Conservation (phyloP, 495 filamentous ascomycete species). For the Apodospora peruviana region DNA sequence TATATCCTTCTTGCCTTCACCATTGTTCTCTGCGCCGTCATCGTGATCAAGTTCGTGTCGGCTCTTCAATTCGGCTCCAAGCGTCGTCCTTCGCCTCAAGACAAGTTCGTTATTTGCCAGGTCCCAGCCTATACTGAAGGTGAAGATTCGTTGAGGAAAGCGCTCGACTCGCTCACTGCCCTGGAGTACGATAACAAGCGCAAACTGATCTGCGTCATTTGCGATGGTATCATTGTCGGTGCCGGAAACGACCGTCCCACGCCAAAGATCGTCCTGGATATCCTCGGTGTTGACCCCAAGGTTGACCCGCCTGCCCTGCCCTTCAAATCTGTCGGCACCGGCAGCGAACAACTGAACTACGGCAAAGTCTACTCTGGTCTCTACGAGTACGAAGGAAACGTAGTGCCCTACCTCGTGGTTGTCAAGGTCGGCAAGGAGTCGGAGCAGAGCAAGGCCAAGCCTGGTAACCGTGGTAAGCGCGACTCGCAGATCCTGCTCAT, state of each 20-base stretch:
- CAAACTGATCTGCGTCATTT: conserved; percentile 89
- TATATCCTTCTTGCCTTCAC: conserved; percentile 86
- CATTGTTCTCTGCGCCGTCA: conserved; percentile 71
- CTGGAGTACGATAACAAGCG: conserved; percentile 96
- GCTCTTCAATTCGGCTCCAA: conserved; percentile 93
- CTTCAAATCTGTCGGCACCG: conserved; percentile 84
- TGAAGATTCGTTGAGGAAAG: conserved; percentile 87
- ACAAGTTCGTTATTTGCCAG: conserved; percentile 98
- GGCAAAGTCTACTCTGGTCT: conserved; percentile 98
- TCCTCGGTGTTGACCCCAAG: conserved; percentile 94
- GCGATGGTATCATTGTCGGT: conserved; percentile 94
- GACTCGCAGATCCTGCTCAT: conserved; percentile 98
- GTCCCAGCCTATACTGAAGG: conserved; percentile 97
- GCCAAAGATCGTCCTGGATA: conserved; percentile 94
- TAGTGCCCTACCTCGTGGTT: conserved; percentile 91
- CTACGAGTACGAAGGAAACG: conserved; percentile 95
- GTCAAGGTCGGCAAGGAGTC: conserved; percentile 98
- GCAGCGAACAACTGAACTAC: conserved; percentile 92
- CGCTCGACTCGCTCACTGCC: conserved; percentile 88
- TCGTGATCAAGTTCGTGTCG: conserved; percentile 84
- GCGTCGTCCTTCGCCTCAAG: conserved; percentile 80
- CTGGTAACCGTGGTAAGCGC: conserved; percentile 98
- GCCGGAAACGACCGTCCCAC: conserved; percentile 95
- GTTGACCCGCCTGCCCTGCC: conserved; percentile 90
- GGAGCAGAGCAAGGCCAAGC: conserved; percentile 85